Evolutionary conservation across 2,329 filamentous ascomycete species (phyloP).

Genomic region (Cercospora canescens): DNA sequence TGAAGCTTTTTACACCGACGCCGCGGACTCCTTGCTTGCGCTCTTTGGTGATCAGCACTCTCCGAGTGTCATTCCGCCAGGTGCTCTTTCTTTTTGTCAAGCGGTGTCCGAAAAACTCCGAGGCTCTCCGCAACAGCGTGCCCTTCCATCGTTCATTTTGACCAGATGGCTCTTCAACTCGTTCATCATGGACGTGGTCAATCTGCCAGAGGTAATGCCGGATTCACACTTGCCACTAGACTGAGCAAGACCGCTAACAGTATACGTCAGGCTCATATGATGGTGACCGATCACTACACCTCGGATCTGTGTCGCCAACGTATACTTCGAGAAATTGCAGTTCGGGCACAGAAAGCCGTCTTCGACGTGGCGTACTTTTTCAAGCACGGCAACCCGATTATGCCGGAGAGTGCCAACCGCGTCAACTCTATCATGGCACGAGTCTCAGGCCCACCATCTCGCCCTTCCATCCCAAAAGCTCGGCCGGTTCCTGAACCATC

Average conservation of each 20-base stretch:
- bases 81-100: slow-evolving; percentile 79
- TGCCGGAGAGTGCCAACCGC: slow-evolving; percentile 64
- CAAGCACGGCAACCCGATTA: slow-evolving; percentile 64
- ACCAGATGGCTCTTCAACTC: slow-evolving; percentile 90
- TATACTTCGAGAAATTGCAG: slow-evolving; percentile 71
- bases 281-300: slow-evolving; percentile 87
- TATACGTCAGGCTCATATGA: slow-evolving; percentile 52
- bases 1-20: slow-evolving; percentile 84
- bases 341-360: slow-evolving; percentile 76
- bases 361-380: slow-evolving; percentile 71
- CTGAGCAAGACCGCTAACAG: slow-evolving; percentile 34
- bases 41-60: slow-evolving; percentile 78
- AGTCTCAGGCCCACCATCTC: neutral
- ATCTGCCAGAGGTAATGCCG: slow-evolving; percentile 74
- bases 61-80: slow-evolving; percentile 80
- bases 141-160: slow-evolving; percentile 78
- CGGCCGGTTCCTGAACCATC: neutral
- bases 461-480: neutral
- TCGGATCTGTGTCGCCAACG: slow-evolving; percentile 85
- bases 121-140: slow-evolving; percentile 68
- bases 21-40: slow-evolving; percentile 78
- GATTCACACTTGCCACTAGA: neutral
- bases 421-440: slow-evolving; percentile 67
- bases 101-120: slow-evolving; percentile 71
- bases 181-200: slow-evolving; percentile 79